Evolutionary conservation across 768 basidiomycete genomes (phyloP).

Genomic region (Kwoniella pini): DNA sequence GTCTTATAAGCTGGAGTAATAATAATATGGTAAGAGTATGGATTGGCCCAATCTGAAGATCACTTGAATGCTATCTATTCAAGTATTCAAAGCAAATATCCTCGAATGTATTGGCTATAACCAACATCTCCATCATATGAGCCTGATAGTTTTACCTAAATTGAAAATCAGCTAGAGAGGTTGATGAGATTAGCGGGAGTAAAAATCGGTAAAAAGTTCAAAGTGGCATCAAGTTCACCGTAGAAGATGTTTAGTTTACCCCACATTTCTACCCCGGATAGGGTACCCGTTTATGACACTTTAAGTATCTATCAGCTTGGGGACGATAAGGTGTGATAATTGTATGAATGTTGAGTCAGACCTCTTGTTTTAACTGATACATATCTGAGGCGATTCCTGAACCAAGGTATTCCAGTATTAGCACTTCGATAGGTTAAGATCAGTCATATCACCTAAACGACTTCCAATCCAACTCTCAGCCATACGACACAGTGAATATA

Average conservation of each 20-base stretch:
- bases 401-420: too few relatives aligned
- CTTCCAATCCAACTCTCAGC: too few relatives aligned
- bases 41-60: too few relatives aligned
- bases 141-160: conserved; percentile 1
- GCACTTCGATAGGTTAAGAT: too few relatives aligned
- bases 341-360: too few relatives aligned
- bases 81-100: conserved; percentile 15
- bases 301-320: background rate
- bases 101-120: conserved; percentile 17
- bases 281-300: background rate
- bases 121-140: background rate
- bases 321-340: conserved; percentile 3
- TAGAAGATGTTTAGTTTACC: background rate
- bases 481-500: background rate
- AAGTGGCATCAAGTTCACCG: background rate
- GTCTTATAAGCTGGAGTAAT: background rate
- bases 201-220: conserved; percentile 10
- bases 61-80: background rate
- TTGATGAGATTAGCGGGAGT: background rate
- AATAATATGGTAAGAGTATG: too few relatives aligned
- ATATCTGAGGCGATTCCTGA: too few relatives aligned
- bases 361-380: too few relatives aligned
- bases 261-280: background rate
- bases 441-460: too few relatives aligned
- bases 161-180: background rate